phyloP scores from a whole-genome alignment of 2,329 filamentous ascomycete genomes.

The Claviceps purpurea region DNA sequence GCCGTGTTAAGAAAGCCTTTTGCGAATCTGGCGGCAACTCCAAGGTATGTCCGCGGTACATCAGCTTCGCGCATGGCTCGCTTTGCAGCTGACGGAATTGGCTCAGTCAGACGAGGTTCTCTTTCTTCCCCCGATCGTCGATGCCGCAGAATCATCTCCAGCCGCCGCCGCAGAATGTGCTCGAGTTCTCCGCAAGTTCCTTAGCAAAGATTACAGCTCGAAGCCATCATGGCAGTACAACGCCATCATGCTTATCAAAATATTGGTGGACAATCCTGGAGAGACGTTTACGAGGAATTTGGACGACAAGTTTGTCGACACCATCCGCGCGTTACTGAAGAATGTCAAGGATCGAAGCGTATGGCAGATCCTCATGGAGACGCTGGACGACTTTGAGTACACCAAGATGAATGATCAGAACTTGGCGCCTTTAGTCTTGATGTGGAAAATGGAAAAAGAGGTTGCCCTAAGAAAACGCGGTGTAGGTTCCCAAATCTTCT shows the following conservation, averaged over 20 bases:
- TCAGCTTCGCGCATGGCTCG: not conserved
- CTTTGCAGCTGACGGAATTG: not conserved
- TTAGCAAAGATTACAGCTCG: conserved; percentile 56
- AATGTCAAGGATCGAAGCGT: conserved; percentile 61
- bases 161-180: conserved; percentile 72
- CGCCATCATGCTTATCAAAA: conserved; percentile 86
- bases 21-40: conserved; percentile 59
- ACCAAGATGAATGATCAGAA: conserved; percentile 64
- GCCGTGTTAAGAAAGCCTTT: conserved; percentile 51
- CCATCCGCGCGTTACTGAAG: conserved; percentile 61
- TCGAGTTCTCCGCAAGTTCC: conserved; percentile 65
- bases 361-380: conserved; percentile 77
- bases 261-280: conserved; percentile 84
- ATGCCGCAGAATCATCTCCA: conserved; percentile 85
- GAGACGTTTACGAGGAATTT: conserved; percentile 81
- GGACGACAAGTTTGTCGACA: conserved; percentile 69
- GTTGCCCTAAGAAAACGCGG: conserved; percentile 40
- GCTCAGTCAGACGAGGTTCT: conserved; percentile 77
- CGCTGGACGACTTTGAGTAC: conserved; percentile 62
- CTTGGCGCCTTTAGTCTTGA: conserved; percentile 54
- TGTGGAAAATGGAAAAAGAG: conserved; percentile 85
- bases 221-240: conserved; percentile 77
- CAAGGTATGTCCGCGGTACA: conserved; percentile 23
- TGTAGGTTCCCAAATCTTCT: conserved; percentile 22
- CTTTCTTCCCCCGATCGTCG: conserved; percentile 85